phyloP scores from a whole-genome alignment of 2,329 filamentous ascomycete genomes.

The Tolypocladium guangdongense region DNA sequence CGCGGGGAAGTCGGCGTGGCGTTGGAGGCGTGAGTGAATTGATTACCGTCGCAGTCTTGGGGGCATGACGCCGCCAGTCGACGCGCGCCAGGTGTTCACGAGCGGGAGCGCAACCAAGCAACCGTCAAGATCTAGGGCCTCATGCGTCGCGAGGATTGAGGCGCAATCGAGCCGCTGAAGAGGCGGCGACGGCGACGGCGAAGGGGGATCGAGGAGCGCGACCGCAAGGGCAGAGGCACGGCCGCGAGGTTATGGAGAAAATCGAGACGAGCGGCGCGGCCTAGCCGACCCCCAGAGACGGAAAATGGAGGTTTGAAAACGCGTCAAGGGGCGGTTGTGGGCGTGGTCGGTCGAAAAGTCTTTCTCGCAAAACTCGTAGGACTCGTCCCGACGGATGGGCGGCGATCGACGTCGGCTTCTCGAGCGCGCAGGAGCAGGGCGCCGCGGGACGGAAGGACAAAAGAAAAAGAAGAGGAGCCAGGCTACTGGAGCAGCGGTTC shows the following conservation, averaged over 20 bases:
- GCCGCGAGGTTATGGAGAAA: slow-evolving; percentile 1
- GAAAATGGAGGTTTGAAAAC: slow-evolving; percentile 7
- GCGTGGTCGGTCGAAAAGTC: slow-evolving; percentile 13
- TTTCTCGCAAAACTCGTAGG: slow-evolving; percentile 21
- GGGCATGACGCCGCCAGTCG: slow-evolving; percentile 47
- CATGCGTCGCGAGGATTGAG: slow-evolving; percentile 9
- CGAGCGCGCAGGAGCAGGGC: slow-evolving; percentile 12
- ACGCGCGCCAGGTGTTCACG: slow-evolving; percentile 25
- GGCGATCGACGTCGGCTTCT: slow-evolving; percentile 13
- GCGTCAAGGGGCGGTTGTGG: slow-evolving; percentile 11
- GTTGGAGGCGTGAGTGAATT: slow-evolving; percentile 26
- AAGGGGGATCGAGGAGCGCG: background rate
- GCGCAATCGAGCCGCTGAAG: slow-evolving; percentile 1
- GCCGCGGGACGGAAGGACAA: slow-evolving; percentile 3
- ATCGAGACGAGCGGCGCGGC: slow-evolving; percentile 1
- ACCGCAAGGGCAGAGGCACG: slow-evolving; percentile 1
- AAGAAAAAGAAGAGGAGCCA: slow-evolving; percentile 8
- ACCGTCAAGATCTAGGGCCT: slow-evolving; percentile 3
- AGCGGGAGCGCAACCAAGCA: slow-evolving; percentile 7
- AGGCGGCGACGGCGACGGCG: background rate
- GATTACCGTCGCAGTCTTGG: slow-evolving; percentile 41
- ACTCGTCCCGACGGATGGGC: slow-evolving; percentile 12
- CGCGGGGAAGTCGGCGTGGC: slow-evolving; percentile 24
- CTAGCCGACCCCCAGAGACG: slow-evolving; percentile 3
- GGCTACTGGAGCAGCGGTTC: background rate